Evolutionary conservation across 352 stramenopile species (phyloP), one percentile per base, ranked within the genome.

Genomic region (Pythium pyrilobum): DNA sequence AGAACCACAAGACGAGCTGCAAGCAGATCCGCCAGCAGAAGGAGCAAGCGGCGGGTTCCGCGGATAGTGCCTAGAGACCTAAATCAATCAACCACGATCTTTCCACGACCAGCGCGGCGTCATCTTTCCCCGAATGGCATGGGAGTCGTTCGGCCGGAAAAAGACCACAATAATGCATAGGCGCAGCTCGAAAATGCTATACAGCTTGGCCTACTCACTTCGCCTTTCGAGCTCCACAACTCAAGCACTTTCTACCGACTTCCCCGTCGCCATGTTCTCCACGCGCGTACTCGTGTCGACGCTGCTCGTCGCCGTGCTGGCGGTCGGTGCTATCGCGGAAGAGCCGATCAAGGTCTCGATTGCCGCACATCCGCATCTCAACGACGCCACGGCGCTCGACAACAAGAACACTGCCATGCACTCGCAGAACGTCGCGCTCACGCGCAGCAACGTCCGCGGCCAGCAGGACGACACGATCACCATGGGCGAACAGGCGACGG

Each of bases 1-100:
- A 52, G 13, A 85, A 84, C 56, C 82, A 93, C 64, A 91, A 90
- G 55, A 66, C 66, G 31, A 81, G 58, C 52, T 93, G 82, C 67
- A 89, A 89, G 61, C 59, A 66, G 31, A 87, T 90, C 49, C 74
- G 79, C 12, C 69, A 77, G 43, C 21, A 59, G 10, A 52, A 58
- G 34, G 48, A 62, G 25, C 46, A 52, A 33, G 18, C 44, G 12
- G 27, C 33, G 28, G 23, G 33, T n/a, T 5, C 42, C 18, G 37
- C 52, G 13, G 42, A 53, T 18, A 52, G 8, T 21, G 33, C 28
- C 31, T 57, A 57, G 23, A 28, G 5, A n/a, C n/a, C n/a, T n/a
- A n/a, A n/a, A n/a, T n/a, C n/a, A n/a, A n/a, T n/a, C n/a, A n/a
- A n/a, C n/a, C n/a, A n/a, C n/a, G n/a, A n/a, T n/a, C n/a, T n/a